Conservation (phyloP, 106 monocot genomes). For the Platanthera zijinensis region DNA sequence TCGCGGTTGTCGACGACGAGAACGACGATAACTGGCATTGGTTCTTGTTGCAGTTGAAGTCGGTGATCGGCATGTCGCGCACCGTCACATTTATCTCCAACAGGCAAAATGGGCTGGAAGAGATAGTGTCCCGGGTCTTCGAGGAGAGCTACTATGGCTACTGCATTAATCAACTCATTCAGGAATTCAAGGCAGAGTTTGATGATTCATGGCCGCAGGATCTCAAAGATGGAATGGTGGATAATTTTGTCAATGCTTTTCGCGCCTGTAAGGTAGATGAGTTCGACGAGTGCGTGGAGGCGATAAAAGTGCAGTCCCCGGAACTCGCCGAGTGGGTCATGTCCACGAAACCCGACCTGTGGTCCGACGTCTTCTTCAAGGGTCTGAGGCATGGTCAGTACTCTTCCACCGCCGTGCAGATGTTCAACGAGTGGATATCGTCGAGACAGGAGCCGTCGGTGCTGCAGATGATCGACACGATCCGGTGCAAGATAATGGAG, state of each 20-base stretch:
- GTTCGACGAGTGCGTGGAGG: slow-evolving; percentile 61
- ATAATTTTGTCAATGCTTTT: slow-evolving; percentile 40
- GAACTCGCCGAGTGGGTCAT: slow-evolving; percentile 81
- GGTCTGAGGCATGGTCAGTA: slow-evolving; percentile 52
- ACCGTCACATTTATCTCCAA: slow-evolving; percentile 64
- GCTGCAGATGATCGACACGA: slow-evolving; percentile 76
- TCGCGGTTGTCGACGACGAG: slow-evolving; percentile 59
- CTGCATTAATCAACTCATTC: slow-evolving; percentile 51
- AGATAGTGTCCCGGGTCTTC: slow-evolving; percentile 47
- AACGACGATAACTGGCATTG: slow-evolving; percentile 73
- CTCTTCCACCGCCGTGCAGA: slow-evolving; percentile 46
- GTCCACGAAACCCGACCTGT: slow-evolving; percentile 54
- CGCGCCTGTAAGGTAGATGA: slow-evolving; percentile 72
- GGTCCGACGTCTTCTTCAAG: slow-evolving; percentile 93
- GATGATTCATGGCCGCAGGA: slow-evolving; percentile 58
- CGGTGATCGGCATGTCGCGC: slow-evolving; percentile 37
- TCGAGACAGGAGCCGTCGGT: slow-evolving; percentile 66
- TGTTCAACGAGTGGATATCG: slow-evolving; percentile 59
- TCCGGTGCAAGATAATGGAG: slow-evolving; percentile 94
- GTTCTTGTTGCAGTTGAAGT: slow-evolving; percentile 78
- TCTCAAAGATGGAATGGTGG: slow-evolving; percentile 41
- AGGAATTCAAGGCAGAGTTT: slow-evolving; percentile 65
- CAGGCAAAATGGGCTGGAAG: slow-evolving; percentile 51
- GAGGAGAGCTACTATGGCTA: slow-evolving; percentile 54
- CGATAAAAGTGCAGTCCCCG: slow-evolving; percentile 56